Conservation (phyloP, 495 filamentous ascomycete species). For the Amphirosellinia nigrospora region DNA sequence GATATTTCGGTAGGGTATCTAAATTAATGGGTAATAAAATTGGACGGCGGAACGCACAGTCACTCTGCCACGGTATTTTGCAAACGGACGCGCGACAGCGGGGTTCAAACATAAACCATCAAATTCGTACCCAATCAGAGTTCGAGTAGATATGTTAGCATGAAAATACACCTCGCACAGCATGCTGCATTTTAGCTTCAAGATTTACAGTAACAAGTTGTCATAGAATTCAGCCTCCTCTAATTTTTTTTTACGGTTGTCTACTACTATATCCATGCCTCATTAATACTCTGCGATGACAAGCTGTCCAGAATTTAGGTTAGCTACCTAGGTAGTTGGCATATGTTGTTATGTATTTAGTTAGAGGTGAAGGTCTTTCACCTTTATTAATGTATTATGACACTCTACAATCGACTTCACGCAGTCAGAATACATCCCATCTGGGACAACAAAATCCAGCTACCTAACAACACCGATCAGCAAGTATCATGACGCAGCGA, state of each 20-base stretch:
- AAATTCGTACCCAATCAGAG: slow-evolving; percentile 5
- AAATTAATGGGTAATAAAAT: not conserved
- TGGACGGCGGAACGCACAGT: not conserved
- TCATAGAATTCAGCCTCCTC: not conserved
- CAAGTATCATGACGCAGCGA: not conserved
- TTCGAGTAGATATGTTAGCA: not conserved
- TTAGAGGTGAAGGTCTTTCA: not conserved
- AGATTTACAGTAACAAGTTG: not conserved
- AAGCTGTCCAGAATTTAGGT: not conserved
- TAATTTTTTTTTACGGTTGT: not conserved
- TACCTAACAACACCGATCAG: not conserved
- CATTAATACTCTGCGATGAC: not conserved
- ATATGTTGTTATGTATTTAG: not conserved
- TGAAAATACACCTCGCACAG: not conserved
- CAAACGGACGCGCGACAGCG: slow-evolving; percentile 10
- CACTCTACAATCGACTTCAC: not conserved
- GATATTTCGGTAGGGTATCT: not conserved
- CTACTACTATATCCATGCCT: not conserved
- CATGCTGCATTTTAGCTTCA: too few species aligned
- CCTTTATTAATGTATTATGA: not conserved
- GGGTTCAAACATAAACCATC: not conserved
- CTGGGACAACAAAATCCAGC: not conserved
- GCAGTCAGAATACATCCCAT: not conserved
- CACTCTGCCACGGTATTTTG: not conserved
- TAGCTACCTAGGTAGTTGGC: not conserved